Percentiles rank a stretch among this genome's conserved stretches.
phyloP scores from a whole-genome alignment of 805 yeast genomes.

The Cyberlindnera galapagoensis region DNA sequence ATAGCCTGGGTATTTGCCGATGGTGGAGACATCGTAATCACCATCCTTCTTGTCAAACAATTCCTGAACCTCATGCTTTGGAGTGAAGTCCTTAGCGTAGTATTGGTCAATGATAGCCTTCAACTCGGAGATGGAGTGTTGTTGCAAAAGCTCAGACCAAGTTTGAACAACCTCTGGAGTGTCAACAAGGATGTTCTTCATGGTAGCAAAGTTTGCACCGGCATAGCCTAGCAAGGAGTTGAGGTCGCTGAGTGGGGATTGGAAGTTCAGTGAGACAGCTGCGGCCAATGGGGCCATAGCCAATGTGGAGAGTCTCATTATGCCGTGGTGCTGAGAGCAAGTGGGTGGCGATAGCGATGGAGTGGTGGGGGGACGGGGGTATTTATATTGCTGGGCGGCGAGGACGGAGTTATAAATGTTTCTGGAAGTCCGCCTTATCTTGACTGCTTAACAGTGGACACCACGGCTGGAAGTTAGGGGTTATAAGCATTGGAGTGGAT shows the following conservation, averaged over 20 bases:
- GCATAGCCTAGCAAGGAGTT: constrained; percentile 6
- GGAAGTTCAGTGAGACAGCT: constrained; percentile 11
- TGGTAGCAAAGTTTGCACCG: constrained; percentile 5
- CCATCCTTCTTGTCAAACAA: constrained; percentile 4
- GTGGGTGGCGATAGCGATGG: no score
- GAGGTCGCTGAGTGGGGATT: constrained; percentile 9
- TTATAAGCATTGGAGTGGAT: no score
- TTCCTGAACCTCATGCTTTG: constrained; percentile 12
- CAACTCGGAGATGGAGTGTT: constrained; percentile 21
- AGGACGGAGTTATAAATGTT: no score
- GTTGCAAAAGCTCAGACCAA: constrained; percentile 29
- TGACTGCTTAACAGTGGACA: no score
- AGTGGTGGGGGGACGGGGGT: no score
- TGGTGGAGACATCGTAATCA: constrained; percentile 6
- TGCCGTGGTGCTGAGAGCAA: no score
- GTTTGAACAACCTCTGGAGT: constrained; percentile 12
- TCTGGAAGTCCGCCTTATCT: no score
- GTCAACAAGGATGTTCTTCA: constrained; percentile 4
- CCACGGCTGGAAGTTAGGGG: no score
- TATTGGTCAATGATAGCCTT: constrained; percentile 9
- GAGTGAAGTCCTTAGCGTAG: constrained; percentile 11
- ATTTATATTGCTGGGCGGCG: no score
- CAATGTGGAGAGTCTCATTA: constrained; percentile 5
- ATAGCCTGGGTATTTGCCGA: constrained; percentile 10
- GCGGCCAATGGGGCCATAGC: constrained; percentile 7